A percentile compares a stretch with the other conserved stretches of the same genome.
Evolutionary conservation across 495 filamentous ascomycete species (phyloP).

Genomic region (Aspergillus avenaceus): DNA sequence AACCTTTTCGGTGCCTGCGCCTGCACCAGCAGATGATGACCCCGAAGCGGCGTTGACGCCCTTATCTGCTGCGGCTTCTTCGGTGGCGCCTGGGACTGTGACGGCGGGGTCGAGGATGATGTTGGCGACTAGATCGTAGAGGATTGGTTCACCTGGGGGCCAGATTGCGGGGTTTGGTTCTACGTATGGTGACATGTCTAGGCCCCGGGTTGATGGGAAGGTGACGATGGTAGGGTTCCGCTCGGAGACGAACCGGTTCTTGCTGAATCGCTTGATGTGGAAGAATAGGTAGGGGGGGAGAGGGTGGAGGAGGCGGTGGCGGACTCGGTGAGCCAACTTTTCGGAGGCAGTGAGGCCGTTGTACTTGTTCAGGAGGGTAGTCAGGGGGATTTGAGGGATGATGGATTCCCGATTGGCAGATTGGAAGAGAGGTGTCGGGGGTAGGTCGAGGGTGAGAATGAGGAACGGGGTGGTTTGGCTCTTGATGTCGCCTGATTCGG

Average conservation of each 20-base stretch:
- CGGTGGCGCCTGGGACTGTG: constrained; percentile 71
- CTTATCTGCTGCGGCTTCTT: constrained; percentile 72
- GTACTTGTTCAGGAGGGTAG: constrained; percentile 89
- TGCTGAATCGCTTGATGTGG: constrained; percentile 94
- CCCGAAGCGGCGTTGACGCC: constrained; percentile 74
- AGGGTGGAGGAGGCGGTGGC: constrained; percentile 89
- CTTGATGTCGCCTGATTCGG: constrained; percentile 80
- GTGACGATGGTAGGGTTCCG: constrained; percentile 98
- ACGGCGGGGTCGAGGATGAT: constrained; percentile 67
- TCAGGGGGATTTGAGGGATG: constrained; percentile 91
- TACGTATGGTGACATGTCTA: constrained; percentile 88
- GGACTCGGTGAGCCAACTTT: constrained; percentile 75
- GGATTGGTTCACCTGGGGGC: constrained; percentile 75
- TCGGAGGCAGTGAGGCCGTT: constrained; percentile 87
- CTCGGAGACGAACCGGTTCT: constrained; percentile 93
- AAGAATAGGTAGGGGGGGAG: constrained; percentile 89
- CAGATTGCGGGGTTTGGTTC: constrained; percentile 62
- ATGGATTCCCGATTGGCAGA: constrained; percentile 87
- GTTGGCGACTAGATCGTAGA: constrained; percentile 96
- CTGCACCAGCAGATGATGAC: constrained; percentile 45
- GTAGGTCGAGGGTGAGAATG: constrained; percentile 88
- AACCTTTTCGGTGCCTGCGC: constrained; percentile 48
- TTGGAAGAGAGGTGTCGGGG: constrained; percentile 93
- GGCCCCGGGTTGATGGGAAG: constrained; percentile 69
- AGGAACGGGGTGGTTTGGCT: constrained; percentile 74